Conservation (phyloP, 257 asterid species). For the Capsicum chinense region DNA sequence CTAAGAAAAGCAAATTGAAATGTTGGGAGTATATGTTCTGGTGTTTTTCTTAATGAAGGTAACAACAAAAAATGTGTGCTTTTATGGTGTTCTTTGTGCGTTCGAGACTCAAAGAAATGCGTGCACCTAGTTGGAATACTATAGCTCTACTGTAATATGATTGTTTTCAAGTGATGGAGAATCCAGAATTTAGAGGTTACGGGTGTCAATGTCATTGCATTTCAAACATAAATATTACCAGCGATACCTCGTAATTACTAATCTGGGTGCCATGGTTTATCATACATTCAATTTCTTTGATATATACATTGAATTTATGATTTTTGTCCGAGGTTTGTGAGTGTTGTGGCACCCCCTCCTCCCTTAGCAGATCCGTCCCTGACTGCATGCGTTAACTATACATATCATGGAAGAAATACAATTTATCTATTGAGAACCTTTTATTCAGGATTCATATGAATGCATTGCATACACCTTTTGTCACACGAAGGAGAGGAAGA, state of each 20-base stretch:
- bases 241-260: neutral
- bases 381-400: neutral
- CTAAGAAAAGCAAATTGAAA: neutral
- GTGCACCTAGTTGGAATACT: neutral
- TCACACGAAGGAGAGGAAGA: no score
- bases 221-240: neutral
- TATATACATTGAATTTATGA: neutral
- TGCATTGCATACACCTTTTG: neutral
- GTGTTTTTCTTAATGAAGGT: neutral
- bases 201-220: neutral
- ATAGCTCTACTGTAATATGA: neutral
- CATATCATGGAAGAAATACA: neutral
- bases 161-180: neutral
- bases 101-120: neutral
- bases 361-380: neutral
- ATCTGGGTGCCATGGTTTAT: neutral
- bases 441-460: constrained; percentile 15
- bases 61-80: no score
- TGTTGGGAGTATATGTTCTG: neutral
- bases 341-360: neutral
- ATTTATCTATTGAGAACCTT: constrained; percentile 16
- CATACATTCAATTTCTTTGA: neutral
- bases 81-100: neutral
- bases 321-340: neutral
- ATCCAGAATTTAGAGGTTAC: neutral